Percentiles rank a stretch among this genome's conserved stretches.
phyloP scores from a whole-genome alignment of 2,329 filamentous ascomycete species.

The Aspergillus fumigatus region DNA sequence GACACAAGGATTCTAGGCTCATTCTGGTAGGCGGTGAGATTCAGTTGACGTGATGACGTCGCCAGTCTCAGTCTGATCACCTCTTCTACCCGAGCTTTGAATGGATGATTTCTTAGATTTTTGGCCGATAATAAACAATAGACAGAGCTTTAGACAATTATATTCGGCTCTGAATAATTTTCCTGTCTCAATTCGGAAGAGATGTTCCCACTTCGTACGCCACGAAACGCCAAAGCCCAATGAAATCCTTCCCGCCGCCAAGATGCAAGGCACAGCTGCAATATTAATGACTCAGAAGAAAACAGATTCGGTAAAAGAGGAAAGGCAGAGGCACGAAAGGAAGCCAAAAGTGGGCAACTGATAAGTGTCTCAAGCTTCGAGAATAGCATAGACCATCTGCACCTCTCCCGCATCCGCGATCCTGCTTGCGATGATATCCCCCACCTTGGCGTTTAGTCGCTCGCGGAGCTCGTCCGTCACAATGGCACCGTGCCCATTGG shows the following conservation, averaged over 20 bases:
- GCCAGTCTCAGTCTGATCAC: no score
- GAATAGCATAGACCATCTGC: conserved; percentile 36
- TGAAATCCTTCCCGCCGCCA: conserved; percentile 1
- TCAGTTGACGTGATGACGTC: not conserved
- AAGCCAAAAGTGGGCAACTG: not conserved
- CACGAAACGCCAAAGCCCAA: conserved; percentile 5
- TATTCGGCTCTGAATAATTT: not conserved
- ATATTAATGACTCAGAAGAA: not conserved
- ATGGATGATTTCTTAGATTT: not conserved
- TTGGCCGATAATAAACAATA: conserved; percentile 13
- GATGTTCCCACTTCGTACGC: not conserved
- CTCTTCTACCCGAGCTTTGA: no score
- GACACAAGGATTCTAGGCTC: not conserved
- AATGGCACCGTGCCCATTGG: conserved; percentile 37
- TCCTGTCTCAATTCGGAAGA: not conserved
- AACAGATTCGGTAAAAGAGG: not conserved
- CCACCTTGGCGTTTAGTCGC: conserved; percentile 38
- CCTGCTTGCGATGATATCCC: conserved; percentile 37
- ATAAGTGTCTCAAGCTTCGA: conserved; percentile 21
- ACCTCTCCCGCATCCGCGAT: conserved; percentile 40
- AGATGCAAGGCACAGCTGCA: not conserved
- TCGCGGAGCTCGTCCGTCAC: conserved; percentile 35
- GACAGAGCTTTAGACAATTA: not conserved
- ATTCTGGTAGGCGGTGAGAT: not conserved
- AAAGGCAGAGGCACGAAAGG: not conserved